Base-by-base conservation (phyloP, 441 rosid genomes). In the Viola pubescens region DNA sequence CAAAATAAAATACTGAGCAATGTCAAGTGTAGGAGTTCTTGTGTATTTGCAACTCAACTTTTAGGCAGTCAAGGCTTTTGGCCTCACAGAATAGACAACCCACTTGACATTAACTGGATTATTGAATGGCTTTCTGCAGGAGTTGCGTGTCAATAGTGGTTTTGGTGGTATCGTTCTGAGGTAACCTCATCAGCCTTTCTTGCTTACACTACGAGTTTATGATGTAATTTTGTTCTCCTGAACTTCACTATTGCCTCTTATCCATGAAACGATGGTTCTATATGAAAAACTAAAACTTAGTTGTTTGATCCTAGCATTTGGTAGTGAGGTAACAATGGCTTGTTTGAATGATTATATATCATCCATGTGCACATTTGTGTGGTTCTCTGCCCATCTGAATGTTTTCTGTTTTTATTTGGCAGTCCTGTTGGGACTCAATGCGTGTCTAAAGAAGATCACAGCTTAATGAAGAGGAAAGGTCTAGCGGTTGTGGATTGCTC, bases 401-500 rank as follows among this genome's bases (percentile, higher is more conserved):
- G 34, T 60, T 44, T 65, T n/a, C 34, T 68, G 19, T 41, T 5
- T 62, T 39, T 38, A 59, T 11, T 64, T 54, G 64, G 73, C 85
- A 94, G 98, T 75, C 96, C 97, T 54, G 95, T 86, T 53, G 97
- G 98, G 62, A 83, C 55, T 67, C 89, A 81, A 52, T 88, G 97
- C 58, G 83, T 89, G 65, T 89, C 96, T 40, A 88, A 72, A 77
- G 97, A 89, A 80, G 98, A 94, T 68, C 74, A 75, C 50, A 51
- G 69, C 80, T 73, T 88, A 69, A 82, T 89, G 58, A 76, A 84
- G 75, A 79, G 88, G 65, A 89, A 70, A 81, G 98, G 98, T 51
- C 72, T 94, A 75, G 97, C 96, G 40, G 98, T 94, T 37, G 97
- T 94, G 62, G 98, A 94, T 78, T 94, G 98, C 71, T 94, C 98